Evolutionary conservation across 2,329 filamentous ascomycete genomes (phyloP).

Genomic region (Talaromyces sp.): DNA sequence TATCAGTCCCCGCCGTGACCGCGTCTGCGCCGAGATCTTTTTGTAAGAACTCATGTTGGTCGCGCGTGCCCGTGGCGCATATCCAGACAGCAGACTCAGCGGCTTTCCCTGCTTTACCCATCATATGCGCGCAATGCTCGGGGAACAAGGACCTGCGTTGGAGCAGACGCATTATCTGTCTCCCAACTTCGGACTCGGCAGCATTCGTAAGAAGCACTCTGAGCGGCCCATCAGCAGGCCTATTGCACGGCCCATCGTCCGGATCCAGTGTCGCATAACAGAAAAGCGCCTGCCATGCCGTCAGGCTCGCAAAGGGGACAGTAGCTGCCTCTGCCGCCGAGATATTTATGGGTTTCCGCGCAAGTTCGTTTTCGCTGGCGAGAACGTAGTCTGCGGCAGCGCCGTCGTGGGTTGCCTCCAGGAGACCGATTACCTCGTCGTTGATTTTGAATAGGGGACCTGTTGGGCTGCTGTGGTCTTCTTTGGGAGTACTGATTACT

Average conservation of each 20-base stretch:
- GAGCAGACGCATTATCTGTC: slow-evolving; percentile 32
- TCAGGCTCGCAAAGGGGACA: slow-evolving; percentile 33
- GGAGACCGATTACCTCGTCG: slow-evolving; percentile 34
- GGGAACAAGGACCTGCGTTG: slow-evolving; percentile 29
- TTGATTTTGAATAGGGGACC: slow-evolving; percentile 35
- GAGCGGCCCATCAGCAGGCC: slow-evolving; percentile 15
- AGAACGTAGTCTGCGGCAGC: slow-evolving; percentile 37
- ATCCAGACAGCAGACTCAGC: slow-evolving; percentile 24
- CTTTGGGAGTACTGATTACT: slow-evolving; percentile 28
- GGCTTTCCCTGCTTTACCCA: neutral
- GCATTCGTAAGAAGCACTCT: slow-evolving; percentile 36
- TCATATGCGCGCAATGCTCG: slow-evolving; percentile 3
- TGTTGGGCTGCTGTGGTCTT: slow-evolving; percentile 22
- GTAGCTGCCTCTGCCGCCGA: slow-evolving; percentile 28
- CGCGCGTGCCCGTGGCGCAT: slow-evolving; percentile 26
- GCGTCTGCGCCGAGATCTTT: slow-evolving; percentile 27
- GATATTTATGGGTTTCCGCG: slow-evolving; percentile 32
- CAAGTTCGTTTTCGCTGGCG: slow-evolving; percentile 32
- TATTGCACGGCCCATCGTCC: slow-evolving; percentile 11
- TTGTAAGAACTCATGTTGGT: slow-evolving; percentile 23
- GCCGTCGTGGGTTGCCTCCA: slow-evolving; percentile 31
- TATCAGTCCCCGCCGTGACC: slow-evolving; percentile 26
- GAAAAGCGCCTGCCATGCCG: slow-evolving; percentile 39
- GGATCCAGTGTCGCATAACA: slow-evolving; percentile 28
- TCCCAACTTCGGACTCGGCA: slow-evolving; percentile 29